Percentiles rank a stretch among this genome's conserved stretches.
These are phyloP conservation scores for Diplogelasinospora grovesii DNA, from an alignment of 495 filamentous ascomycete genomes.

Conservation along the genomic window DNA sequence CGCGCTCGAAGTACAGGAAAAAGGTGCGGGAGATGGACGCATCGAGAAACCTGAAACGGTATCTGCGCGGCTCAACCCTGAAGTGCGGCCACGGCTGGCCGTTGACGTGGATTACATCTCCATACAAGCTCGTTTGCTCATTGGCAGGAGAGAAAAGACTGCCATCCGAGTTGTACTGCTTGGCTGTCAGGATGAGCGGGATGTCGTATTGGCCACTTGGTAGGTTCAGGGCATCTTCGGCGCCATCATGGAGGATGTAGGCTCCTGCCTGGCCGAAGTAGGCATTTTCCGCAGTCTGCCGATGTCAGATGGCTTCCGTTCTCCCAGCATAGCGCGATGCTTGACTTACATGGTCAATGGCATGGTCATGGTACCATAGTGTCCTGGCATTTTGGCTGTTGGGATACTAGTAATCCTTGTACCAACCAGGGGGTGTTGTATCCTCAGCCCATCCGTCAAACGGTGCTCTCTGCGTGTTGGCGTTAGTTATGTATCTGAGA, in stretches of 20 bases:
- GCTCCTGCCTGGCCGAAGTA: constrained; percentile 48
- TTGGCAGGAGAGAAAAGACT: constrained; percentile 30
- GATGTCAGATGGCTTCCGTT: background rate
- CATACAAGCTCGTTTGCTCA: constrained; percentile 41
- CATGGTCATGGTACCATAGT: constrained; percentile 57
- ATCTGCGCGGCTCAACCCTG: constrained; percentile 51
- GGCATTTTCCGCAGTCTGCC: constrained; percentile 44
- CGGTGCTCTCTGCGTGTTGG: constrained; percentile 13
- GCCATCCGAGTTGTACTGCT: constrained; percentile 44
- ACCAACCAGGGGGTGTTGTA: constrained; percentile 39
- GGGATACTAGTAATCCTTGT: constrained; percentile 57
- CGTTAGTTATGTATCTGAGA: background rate
- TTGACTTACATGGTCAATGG: constrained; percentile 20
- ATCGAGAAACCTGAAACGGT: constrained; percentile 48
- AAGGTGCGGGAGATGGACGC: constrained; percentile 45
- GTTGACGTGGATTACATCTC: constrained; percentile 52
- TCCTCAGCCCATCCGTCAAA: constrained; percentile 54
- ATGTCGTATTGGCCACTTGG: constrained; percentile 46
- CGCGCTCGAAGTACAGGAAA: constrained; percentile 34
- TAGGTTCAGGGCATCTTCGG: constrained; percentile 38
- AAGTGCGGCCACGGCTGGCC: constrained; percentile 51
- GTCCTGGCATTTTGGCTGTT: constrained; percentile 43
- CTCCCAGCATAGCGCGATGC: background rate
- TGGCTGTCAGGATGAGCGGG: constrained; percentile 42
- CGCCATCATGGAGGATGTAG: constrained; percentile 36